Evolutionary conservation across 331 rosid genomes (phyloP), one percentile per base, ranked within the genome.

Genomic region (Rhamnella rubrinervis): DNA sequence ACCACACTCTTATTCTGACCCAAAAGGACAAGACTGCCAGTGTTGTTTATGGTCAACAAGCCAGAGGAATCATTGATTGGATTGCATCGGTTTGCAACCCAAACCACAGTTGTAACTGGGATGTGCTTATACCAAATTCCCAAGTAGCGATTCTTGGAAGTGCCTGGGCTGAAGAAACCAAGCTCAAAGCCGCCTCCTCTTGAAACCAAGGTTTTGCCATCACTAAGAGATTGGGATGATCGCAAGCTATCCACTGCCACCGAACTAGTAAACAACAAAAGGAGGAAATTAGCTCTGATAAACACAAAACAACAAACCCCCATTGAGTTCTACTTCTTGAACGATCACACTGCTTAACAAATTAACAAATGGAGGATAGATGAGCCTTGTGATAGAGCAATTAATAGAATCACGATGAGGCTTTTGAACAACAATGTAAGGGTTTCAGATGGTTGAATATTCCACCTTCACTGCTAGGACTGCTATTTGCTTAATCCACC

Each of bases 91-190:
- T 87, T 87, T 51, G 88, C 89, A 5, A 87, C 88, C 89, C 88
- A 87, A 82, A 87, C 88, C 10, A 83, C 73, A 0, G 83, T 85
- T 61, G 6, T 77, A 63, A 66, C 50, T 50, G 92, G 81, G n/a
- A 87, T 87, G 46, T 77, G 81, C 64, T 65, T 75, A 81, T 81
- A 87, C 92, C 96, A 87, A 59, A 87, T 81, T 13, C 92, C 92
- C 49, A 85, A 59, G 76, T 87, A 89, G 52, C 83, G 82, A 21
- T 73, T 77, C 5, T 70, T 46, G 71, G 84, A 85, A 21, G 55
- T 75, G 13, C 87, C 81, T 0, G 88, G 89, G 55, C 78, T 75
- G 80, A 87, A 87, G 80, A 87, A 87, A 57, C 89, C 89, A 51
- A 71, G 47, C 39, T 62, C 80, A 25, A 44, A 87, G 64, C 59